Conservation (phyloP, 1,284 basidiomycete genomes). For the Leccinum laetum region DNA sequence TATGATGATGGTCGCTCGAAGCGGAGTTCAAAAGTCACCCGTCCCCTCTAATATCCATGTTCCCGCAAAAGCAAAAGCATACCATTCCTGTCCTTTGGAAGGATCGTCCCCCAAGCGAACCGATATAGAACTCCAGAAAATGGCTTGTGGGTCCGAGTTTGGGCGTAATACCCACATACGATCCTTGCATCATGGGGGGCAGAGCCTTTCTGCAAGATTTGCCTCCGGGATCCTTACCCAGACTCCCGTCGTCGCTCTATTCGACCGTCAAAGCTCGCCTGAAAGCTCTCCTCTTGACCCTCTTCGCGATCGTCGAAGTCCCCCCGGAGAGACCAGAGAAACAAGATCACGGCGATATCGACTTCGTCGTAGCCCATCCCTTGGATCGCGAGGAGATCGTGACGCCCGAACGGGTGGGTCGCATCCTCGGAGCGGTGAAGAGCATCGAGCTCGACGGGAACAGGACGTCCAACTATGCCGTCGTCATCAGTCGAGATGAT, state of each 20-base stretch:
- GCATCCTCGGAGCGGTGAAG: slow-evolving; percentile 47
- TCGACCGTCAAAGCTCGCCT: slow-evolving; percentile 46
- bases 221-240: slow-evolving; percentile 50
- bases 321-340: slow-evolving; percentile 67
- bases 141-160: slow-evolving; percentile 2
- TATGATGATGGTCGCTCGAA: not conserved
- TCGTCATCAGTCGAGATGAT: slow-evolving; percentile 39
- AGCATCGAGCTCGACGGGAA: slow-evolving; percentile 49
- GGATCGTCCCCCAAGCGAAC: slow-evolving; percentile 15
- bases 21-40: slow-evolving; percentile 17
- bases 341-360: slow-evolving; percentile 62
- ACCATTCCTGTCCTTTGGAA: slow-evolving; percentile 14
- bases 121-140: slow-evolving; percentile 1
- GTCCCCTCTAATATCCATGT: not conserved
- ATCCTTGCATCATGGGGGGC: slow-evolving; percentile 54
- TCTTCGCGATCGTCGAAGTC: slow-evolving; percentile 52
- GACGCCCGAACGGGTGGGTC: slow-evolving; percentile 42
- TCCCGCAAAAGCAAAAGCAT: not conserved
- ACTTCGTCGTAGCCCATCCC: slow-evolving; percentile 56
- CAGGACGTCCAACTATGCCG: slow-evolving; percentile 62
- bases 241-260: slow-evolving; percentile 56
- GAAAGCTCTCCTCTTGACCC: slow-evolving; percentile 37
- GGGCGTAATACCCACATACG: not conserved
- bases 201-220: slow-evolving; percentile 56
- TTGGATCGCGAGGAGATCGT: slow-evolving; percentile 23